These are phyloP conservation scores for Scheffersomyces stipitis DNA, from an alignment of 805 yeast species.

Conservation along the genomic window DNA sequence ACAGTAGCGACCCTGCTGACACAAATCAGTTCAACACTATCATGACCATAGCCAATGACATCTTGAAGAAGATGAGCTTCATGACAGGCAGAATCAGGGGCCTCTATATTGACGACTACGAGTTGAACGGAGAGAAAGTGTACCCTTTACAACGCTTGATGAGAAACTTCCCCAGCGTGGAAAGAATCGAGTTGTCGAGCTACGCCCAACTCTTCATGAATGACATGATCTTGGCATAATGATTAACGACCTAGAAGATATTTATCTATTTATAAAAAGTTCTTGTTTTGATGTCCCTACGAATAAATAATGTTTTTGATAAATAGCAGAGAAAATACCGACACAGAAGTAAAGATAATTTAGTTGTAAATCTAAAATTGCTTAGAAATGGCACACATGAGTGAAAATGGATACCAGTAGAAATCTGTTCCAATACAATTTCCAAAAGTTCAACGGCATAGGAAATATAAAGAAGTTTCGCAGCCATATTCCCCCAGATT, in stretches of 20 bases:
- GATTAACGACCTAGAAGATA: background rate
- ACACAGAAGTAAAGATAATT: background rate
- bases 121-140: constrained; percentile 29
- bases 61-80: constrained; percentile 32
- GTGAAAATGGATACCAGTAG: too few relatives aligned
- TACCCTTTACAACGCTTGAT: constrained; percentile 28
- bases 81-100: constrained; percentile 33
- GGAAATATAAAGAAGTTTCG: too few relatives aligned
- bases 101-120: constrained; percentile 31
- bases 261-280: background rate
- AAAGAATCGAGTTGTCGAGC: constrained; percentile 27
- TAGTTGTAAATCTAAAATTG: too few relatives aligned
- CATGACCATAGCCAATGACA: constrained; percentile 32
- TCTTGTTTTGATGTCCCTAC: too few relatives aligned
- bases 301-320: too few relatives aligned
- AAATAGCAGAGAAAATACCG: too few relatives aligned
- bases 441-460: too few relatives aligned
- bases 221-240: constrained; percentile 13
- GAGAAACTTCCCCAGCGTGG: constrained; percentile 33
- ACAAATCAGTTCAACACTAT: constrained; percentile 23
- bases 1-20: constrained; percentile 1
- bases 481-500: too few relatives aligned
- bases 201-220: constrained; percentile 17
- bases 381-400: too few relatives aligned
- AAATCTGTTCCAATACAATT: too few relatives aligned